Percentiles rank a stretch among this genome's conserved stretches.
Evolutionary conservation across 164 flowering plant genomes (phyloP).

Genomic region (Platanus orientalis): DNA sequence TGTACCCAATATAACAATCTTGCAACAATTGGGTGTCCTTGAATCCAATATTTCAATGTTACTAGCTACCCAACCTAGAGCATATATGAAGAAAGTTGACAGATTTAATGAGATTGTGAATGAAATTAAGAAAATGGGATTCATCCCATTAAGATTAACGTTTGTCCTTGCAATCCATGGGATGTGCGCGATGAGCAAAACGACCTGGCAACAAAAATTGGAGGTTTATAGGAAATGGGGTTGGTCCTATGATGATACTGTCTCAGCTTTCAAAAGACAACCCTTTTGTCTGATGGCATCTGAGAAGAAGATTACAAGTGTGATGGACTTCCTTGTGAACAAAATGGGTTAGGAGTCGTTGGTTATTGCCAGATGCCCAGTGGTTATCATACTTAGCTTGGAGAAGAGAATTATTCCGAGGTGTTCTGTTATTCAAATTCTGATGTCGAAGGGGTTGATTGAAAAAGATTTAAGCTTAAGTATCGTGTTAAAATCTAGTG

Average conservation of each 20-base stretch:
- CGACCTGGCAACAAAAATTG: not conserved
- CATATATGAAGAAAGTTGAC: not conserved
- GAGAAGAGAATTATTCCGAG: constrained; percentile 3
- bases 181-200: not conserved
- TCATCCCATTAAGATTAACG: not conserved
- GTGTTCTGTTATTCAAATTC: not conserved
- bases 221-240: constrained; percentile 4
- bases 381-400: not conserved
- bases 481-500: not conserved
- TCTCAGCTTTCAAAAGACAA: not conserved
- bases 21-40: constrained; percentile 7
- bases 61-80: not conserved
- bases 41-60: not conserved
- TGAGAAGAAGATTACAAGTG: not conserved
- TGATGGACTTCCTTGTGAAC: constrained; percentile 1
- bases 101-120: constrained; percentile 4
- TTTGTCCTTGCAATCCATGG: not conserved
- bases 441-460: not conserved
- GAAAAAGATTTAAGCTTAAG: not conserved
- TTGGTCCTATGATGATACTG: not conserved
- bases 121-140: not conserved
- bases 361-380: not conserved
- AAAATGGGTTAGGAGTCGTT: not conserved
- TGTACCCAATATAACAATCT: not conserved
- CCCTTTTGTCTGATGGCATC: not conserved